phyloP scores from a whole-genome alignment of 257 asterid species.

The Capsicum baccatum region DNA sequence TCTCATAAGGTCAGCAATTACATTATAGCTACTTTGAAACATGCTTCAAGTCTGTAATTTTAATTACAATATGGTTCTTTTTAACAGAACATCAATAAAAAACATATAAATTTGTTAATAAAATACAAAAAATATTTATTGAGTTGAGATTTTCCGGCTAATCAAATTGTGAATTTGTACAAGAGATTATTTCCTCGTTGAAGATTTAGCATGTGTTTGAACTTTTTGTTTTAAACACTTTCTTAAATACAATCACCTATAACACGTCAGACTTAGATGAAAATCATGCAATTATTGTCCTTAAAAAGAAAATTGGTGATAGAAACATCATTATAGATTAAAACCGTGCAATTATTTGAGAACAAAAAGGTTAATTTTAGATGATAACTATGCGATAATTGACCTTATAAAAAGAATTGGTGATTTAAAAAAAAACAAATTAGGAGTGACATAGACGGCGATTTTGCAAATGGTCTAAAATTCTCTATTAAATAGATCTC shows the following conservation, averaged over 20 bases:
- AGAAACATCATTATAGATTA: neutral
- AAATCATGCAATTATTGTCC: neutral
- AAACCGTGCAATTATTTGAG: neutral
- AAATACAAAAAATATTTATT: neutral
- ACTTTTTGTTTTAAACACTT: too few relatives aligned
- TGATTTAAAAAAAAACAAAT: neutral
- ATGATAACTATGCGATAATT: neutral
- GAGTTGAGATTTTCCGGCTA: neutral
- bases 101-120: neutral
- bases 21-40: neutral
- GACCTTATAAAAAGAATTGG: neutral
- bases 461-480: neutral
- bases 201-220: too few relatives aligned
- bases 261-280: neutral
- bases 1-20: neutral
- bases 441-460: neutral
- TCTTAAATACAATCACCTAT: neutral
- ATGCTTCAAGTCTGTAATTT: neutral
- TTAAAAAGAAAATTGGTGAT: neutral
- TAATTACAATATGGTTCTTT: neutral
- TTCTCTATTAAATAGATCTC: neutral
- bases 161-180: too few relatives aligned
- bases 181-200: too few relatives aligned
- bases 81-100: neutral
- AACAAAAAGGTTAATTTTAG: conserved; percentile 6